These are phyloP conservation scores for Boletus sp. DNA, from an alignment of 1,284 basidiomycete genomes.

Conservation along the genomic window DNA sequence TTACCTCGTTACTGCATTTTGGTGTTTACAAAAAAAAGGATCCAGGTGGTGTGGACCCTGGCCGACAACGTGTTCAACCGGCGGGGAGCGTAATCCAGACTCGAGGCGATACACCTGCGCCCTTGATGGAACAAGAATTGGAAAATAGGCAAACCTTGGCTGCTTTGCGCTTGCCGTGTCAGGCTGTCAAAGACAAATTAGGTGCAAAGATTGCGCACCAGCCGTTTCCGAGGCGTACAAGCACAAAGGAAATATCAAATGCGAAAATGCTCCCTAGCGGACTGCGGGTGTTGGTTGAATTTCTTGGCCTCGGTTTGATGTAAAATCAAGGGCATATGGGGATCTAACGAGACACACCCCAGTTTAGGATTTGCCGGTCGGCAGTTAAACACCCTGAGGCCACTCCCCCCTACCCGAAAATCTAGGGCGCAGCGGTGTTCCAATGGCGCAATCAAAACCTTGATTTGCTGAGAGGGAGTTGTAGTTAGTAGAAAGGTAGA, in stretches of 20 bases:
- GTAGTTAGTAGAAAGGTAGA: too few relatives aligned
- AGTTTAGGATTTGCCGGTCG: not conserved
- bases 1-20: conserved; percentile 5
- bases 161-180: conserved; percentile 8
- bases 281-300: not conserved
- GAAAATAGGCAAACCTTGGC: conserved; percentile 4
- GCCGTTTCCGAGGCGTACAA: conserved; percentile 8
- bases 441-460: conserved; percentile 2
- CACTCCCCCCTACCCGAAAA: conserved; percentile 1
- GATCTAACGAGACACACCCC: conserved; percentile 7
- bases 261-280: conserved; percentile 6
- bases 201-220: conserved; percentile 12
- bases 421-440: not conserved
- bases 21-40: not conserved
- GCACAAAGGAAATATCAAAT: conserved; percentile 26
- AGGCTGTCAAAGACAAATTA: conserved; percentile 11
- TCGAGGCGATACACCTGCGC: conserved; percentile 19
- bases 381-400: conserved; percentile 1
- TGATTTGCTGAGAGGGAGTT: not conserved
- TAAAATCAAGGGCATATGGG: conserved; percentile 6
- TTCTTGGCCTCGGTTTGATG: conserved; percentile 16
- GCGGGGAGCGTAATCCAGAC: conserved; percentile 13
- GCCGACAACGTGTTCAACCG: conserved; percentile 22
- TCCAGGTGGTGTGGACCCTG: conserved; percentile 1
- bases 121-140: conserved; percentile 15